phyloP scores from a whole-genome alignment of 2,329 filamentous ascomycete genomes.

The Aschersonia sp. region DNA sequence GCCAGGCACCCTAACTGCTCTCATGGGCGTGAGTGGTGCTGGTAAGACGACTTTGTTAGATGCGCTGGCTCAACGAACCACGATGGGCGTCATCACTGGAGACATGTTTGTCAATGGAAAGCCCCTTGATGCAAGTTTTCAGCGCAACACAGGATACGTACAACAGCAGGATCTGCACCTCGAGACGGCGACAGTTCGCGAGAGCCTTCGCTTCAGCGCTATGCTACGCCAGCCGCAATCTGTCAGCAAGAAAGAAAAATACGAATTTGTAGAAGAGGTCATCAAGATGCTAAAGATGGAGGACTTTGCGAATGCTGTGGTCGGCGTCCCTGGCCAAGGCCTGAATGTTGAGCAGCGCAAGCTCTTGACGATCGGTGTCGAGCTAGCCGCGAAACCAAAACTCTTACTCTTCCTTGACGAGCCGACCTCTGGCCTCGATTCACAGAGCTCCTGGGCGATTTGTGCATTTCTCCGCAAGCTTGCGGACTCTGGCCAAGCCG shows the following conservation, averaged over 20 bases:
- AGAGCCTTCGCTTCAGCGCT: slow-evolving; percentile 40
- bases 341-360: slow-evolving; percentile 49
- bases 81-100: slow-evolving; percentile 48
- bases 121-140: slow-evolving; percentile 40
- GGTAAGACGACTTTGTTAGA: slow-evolving; percentile 30
- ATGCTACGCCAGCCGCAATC: slow-evolving; percentile 39
- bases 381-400: slow-evolving; percentile 40
- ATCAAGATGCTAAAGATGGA: slow-evolving; percentile 54
- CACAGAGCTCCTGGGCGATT: slow-evolving; percentile 49
- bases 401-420: slow-evolving; percentile 47
- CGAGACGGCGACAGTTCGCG: slow-evolving; percentile 38
- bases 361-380: slow-evolving; percentile 46
- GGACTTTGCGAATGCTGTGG: slow-evolving; percentile 51
- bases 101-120: slow-evolving; percentile 52
- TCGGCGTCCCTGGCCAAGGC: slow-evolving; percentile 47
- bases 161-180: slow-evolving; percentile 51
- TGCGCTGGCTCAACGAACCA: slow-evolving; percentile 32
- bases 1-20: slow-evolving; percentile 71
- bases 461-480: slow-evolving; percentile 47
- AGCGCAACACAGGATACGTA: slow-evolving; percentile 52
- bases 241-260: slow-evolving; percentile 42
- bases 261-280: slow-evolving; percentile 47
- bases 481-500: slow-evolving; percentile 36
- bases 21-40: slow-evolving; percentile 45
- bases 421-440: slow-evolving; percentile 47